A percentile compares a stretch with the other conserved stretches of the same genome.
These are phyloP conservation scores for Carallia pectinifolia DNA, from an alignment of 345 rosid species.

Conservation along the genomic window DNA sequence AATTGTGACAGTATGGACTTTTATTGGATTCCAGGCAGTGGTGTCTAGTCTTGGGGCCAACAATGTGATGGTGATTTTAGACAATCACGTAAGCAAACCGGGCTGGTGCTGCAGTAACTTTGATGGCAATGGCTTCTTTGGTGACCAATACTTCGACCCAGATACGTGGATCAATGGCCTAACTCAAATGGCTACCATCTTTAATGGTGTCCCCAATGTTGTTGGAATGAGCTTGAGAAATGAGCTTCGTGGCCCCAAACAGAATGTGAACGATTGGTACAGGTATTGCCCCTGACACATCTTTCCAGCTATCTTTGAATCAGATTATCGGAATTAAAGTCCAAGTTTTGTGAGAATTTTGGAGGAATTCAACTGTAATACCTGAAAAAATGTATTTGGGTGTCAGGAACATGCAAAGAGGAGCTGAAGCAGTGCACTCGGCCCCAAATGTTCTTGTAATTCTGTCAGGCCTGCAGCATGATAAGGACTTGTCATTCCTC, in stretches of 20 bases:
- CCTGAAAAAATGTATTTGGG: not conserved
- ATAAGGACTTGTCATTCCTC: constrained; percentile 66
- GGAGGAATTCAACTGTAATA: too few relatives aligned
- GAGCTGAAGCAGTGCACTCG: constrained; percentile 88
- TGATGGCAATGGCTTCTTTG: constrained; percentile 94
- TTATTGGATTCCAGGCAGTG: constrained; percentile 53
- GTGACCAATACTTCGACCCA: constrained; percentile 75
- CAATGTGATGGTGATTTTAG: constrained; percentile 79
- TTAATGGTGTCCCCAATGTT: constrained; percentile 58
- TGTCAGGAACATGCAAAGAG: constrained; percentile 70
- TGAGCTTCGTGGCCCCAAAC: constrained; percentile 84
- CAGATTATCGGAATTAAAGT: too few relatives aligned
- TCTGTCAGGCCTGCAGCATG: constrained; percentile 78
- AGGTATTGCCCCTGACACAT: constrained; percentile 37
- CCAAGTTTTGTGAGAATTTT: not conserved
- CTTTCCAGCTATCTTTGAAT: not conserved
- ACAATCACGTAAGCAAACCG: constrained; percentile 89
- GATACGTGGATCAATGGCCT: constrained; percentile 67
- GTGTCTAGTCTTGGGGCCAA: constrained; percentile 69
- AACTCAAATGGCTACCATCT: constrained; percentile 63
- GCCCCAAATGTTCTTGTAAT: constrained; percentile 85
- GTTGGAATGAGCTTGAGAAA: constrained; percentile 95
- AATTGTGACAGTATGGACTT: not conserved
- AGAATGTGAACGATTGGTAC: constrained; percentile 82
- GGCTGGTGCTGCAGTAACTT: constrained; percentile 83